A percentile compares a stretch with the other conserved stretches of the same genome.
These are phyloP conservation scores for Pseudopyrenochaeta lycopersici DNA, from an alignment of 2,329 filamentous ascomycete species.

Conservation along the genomic window DNA sequence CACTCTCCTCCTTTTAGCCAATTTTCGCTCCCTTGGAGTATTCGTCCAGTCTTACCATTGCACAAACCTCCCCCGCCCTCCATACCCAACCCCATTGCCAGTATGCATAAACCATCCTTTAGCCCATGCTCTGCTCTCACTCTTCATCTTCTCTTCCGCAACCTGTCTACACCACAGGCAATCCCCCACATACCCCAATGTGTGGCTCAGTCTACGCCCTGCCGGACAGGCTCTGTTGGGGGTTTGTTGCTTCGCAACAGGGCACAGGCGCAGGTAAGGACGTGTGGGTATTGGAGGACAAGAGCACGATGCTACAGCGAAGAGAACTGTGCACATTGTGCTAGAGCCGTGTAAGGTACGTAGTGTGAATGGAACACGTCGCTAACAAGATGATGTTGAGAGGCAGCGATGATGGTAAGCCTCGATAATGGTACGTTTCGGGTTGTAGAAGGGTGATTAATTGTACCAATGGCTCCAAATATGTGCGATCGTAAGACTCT, in stretches of 20 bases:
- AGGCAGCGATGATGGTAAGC: no score
- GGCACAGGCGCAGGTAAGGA: slow-evolving; percentile 30
- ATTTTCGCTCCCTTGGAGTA: no score
- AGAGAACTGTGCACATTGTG: slow-evolving; percentile 37
- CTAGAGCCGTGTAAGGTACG: background rate
- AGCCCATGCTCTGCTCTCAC: slow-evolving; percentile 15
- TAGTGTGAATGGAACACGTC: background rate
- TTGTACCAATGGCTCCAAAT: no score
- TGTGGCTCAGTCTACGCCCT: slow-evolving; percentile 18
- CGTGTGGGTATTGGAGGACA: slow-evolving; percentile 31
- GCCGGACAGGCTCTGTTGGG: slow-evolving; percentile 23
- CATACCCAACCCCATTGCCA: background rate
- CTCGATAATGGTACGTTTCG: no score
- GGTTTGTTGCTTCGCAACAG: background rate
- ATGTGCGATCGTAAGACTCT: no score
- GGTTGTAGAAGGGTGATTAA: no score
- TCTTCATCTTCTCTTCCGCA: slow-evolving; percentile 13
- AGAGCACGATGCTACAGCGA: slow-evolving; percentile 26
- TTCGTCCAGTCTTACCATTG: background rate
- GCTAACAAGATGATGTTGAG: background rate
- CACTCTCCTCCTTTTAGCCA: background rate
- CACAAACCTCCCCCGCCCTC: background rate
- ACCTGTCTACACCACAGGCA: slow-evolving; percentile 34
- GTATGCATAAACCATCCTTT: slow-evolving; percentile 17
- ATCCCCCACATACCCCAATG: background rate